Conservation (phyloP, 2,329 filamentous ascomycete species). For the Penicillium verrucosum region DNA sequence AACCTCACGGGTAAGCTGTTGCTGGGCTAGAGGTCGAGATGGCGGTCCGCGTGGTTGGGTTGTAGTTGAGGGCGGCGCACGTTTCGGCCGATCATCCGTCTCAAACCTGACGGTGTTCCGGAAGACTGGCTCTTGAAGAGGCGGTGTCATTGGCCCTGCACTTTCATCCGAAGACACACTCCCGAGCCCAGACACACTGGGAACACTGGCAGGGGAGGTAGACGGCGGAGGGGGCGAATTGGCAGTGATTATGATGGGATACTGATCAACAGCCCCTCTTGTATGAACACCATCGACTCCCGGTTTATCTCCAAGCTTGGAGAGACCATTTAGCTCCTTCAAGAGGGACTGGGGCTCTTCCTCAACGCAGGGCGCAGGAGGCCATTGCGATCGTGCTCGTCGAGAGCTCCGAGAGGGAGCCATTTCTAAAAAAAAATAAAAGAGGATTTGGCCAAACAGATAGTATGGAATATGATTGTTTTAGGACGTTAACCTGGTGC, state of each 20-base stretch:
- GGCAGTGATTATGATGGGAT: constrained; percentile 41
- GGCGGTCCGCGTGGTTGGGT: constrained; percentile 12
- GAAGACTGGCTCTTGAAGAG: constrained; percentile 18
- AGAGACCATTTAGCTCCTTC: constrained; percentile 37
- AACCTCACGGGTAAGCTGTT: constrained; percentile 3
- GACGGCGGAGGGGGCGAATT: constrained; percentile 19
- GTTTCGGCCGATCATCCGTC: neutral
- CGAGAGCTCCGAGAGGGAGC: constrained; percentile 17
- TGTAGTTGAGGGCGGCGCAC: constrained; percentile 1
- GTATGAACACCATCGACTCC: constrained; percentile 32
- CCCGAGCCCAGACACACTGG: constrained; percentile 19
- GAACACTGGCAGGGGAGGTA: constrained; percentile 13
- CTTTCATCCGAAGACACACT: constrained; percentile 30
- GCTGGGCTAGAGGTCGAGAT: neutral
- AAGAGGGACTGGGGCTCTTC: constrained; percentile 44
- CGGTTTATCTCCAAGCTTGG: constrained; percentile 30
- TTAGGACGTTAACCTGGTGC: constrained; percentile 22
- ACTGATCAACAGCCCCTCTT: constrained; percentile 45
- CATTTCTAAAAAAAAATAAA: constrained; percentile 13
- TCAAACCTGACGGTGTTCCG: constrained; percentile 7
- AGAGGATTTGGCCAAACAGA: constrained; percentile 11
- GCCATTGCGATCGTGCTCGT: constrained; percentile 33
- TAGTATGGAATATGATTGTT: neutral
- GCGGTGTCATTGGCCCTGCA: constrained; percentile 27
- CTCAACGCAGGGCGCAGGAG: constrained; percentile 46